Percentiles rank a stretch among this genome's conserved stretches.
Evolutionary conservation across 2,329 filamentous ascomycete species (phyloP).

Genomic region (Cercospora zeae-maydis): DNA sequence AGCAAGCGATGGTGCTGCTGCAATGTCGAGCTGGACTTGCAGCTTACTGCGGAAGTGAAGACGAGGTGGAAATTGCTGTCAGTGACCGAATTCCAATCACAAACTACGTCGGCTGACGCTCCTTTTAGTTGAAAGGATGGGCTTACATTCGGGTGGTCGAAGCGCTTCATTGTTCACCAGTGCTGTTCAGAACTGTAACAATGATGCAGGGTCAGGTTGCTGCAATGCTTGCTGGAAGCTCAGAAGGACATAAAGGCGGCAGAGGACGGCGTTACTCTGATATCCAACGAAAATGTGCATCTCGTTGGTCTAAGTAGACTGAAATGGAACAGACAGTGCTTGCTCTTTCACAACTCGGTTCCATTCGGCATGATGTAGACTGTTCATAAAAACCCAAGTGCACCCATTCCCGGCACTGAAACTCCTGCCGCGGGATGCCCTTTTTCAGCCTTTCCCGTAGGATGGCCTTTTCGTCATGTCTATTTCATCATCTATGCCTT

Average conservation of each 20-base stretch:
- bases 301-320: not conserved
- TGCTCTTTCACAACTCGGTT: slow-evolving; percentile 8
- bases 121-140: not conserved
- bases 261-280: not conserved
- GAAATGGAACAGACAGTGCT: not conserved
- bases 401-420: slow-evolving; percentile 1
- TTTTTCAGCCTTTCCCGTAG: not conserved
- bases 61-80: too few species aligned
- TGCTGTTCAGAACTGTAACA: too few species aligned
- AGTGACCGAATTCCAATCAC: not conserved
- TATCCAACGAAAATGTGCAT: not conserved
- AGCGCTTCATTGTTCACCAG: not conserved
- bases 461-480: not conserved
- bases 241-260: too few species aligned
- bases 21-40: too few species aligned
- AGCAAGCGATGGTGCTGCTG: not conserved
- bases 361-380: slow-evolving; percentile 14
- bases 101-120: not conserved
- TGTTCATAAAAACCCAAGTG: slow-evolving; percentile 12
- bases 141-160: not conserved
- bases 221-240: too few species aligned
- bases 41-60: too few species aligned
- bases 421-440: slow-evolving; percentile 3
- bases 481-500: slow-evolving; percentile 11
- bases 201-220: too few species aligned